Percentiles rank a stretch among this genome's conserved stretches.
Evolutionary conservation across 495 filamentous ascomycete species (phyloP).

Genomic region (Stereocaulon alpinum): DNA sequence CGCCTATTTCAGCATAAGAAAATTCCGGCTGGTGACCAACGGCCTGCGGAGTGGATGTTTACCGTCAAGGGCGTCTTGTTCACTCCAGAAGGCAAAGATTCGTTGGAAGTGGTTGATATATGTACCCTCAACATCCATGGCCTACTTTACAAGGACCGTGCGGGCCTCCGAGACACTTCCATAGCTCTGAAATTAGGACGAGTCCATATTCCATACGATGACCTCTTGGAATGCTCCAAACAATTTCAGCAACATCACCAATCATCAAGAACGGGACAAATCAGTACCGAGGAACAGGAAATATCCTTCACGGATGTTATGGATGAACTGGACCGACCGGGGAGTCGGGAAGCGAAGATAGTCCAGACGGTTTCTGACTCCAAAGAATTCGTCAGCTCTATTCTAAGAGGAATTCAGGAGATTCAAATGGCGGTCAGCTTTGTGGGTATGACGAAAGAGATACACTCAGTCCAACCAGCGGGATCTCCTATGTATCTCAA

Average conservation of each 20-base stretch:
- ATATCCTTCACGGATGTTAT: slow-evolving; percentile 65
- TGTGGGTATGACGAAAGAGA: slow-evolving; percentile 69
- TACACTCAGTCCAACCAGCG: slow-evolving; percentile 53
- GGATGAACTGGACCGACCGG: slow-evolving; percentile 65
- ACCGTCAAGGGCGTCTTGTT: slow-evolving; percentile 78
- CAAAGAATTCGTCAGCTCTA: slow-evolving; percentile 81
- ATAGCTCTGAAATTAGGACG: slow-evolving; percentile 84
- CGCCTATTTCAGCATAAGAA: slow-evolving; percentile 81
- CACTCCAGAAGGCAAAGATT: slow-evolving; percentile 70
- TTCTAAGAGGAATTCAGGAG: slow-evolving; percentile 87
- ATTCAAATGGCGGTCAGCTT: slow-evolving; percentile 94
- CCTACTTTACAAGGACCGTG: slow-evolving; percentile 74
- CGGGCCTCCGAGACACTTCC: slow-evolving; percentile 82
- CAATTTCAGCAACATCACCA: slow-evolving; percentile 36
- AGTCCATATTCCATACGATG: slow-evolving; percentile 83
- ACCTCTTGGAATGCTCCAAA: slow-evolving; percentile 53
- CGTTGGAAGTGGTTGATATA: slow-evolving; percentile 82
- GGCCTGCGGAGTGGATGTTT: slow-evolving; percentile 90
- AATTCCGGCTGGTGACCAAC: slow-evolving; percentile 56
- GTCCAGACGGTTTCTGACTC: slow-evolving; percentile 85
- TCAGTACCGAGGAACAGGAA: slow-evolving; percentile 37
- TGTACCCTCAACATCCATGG: slow-evolving; percentile 84
- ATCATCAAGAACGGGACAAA: slow-evolving; percentile 24
- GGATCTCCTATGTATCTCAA: slow-evolving; percentile 67
- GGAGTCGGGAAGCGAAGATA: slow-evolving; percentile 61